A percentile compares a stretch with the other conserved stretches of the same genome.
Evolutionary conservation across 2,329 filamentous ascomycete genomes (phyloP).

Genomic region (Botrytis fragariae): DNA sequence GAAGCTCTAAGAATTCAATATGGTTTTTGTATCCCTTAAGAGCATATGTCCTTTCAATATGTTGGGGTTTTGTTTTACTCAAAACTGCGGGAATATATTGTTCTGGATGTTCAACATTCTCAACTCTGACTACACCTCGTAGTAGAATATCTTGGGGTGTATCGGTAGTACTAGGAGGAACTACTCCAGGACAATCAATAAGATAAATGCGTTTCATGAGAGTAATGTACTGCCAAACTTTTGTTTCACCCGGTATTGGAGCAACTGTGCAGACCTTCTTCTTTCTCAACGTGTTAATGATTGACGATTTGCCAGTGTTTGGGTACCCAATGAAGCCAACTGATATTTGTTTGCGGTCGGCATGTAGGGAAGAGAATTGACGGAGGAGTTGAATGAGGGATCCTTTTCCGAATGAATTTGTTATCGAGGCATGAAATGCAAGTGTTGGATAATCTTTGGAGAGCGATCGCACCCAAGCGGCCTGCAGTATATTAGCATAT

Average conservation of each 20-base stretch:
- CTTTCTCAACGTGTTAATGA: constrained; percentile 93
- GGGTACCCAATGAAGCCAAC: constrained; percentile 77
- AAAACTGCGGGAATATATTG: constrained; percentile 90
- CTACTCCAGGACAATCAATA: constrained; percentile 95
- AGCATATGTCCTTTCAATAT: constrained; percentile 91
- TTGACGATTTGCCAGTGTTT: constrained; percentile 92
- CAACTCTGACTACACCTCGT: constrained; percentile 86
- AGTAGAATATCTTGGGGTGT: constrained; percentile 85
- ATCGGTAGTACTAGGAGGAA: constrained; percentile 82
- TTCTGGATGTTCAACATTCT: constrained; percentile 94
- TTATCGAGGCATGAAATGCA: constrained; percentile 92
- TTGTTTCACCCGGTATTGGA: constrained; percentile 93
- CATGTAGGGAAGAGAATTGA: constrained; percentile 88
- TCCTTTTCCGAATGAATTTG: constrained; percentile 95
- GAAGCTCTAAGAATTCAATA: constrained; percentile 78
- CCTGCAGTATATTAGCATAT: constrained; percentile 54
- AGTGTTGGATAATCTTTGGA: constrained; percentile 92
- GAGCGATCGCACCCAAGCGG: constrained; percentile 84
- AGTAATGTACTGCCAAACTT: constrained; percentile 97
- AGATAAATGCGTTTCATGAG: constrained; percentile 92
- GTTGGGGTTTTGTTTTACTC: constrained; percentile 74
- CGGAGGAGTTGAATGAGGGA: constrained; percentile 87
- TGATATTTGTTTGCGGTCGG: constrained; percentile 89
- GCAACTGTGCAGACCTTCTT: constrained; percentile 94
- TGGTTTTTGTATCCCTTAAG: constrained; percentile 74